Percentiles rank a stretch among this genome's conserved stretches.
Conservation (phyloP, 2,329 filamentous ascomycete genomes). For the Aspergillus pseudoterreus region DNA sequence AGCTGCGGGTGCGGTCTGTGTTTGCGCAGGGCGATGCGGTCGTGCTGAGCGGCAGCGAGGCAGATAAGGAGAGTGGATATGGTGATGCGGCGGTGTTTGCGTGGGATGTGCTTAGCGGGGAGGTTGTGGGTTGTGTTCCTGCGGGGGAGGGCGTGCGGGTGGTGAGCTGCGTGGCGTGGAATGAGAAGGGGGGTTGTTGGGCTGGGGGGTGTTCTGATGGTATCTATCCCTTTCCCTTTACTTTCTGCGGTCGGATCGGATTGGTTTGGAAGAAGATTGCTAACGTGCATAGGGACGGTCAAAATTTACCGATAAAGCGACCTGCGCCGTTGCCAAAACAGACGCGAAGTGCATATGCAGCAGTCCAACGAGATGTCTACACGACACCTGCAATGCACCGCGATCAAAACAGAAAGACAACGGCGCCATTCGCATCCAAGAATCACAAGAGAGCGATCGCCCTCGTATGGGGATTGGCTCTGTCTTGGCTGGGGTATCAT, state of each 20-base stretch:
- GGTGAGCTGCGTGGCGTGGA: constrained; percentile 46
- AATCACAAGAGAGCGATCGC: too few relatives aligned
- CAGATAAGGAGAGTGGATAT: constrained; percentile 25
- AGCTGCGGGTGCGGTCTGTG: constrained; percentile 70
- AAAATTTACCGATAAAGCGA: constrained; percentile 14
- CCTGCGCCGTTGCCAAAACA: neutral
- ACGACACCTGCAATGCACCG: too few relatives aligned
- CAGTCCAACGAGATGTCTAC: too few relatives aligned
- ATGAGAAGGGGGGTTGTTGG: constrained; percentile 38
- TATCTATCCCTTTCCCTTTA: constrained; percentile 18
- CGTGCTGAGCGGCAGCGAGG: constrained; percentile 78
- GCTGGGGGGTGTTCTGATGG: constrained; percentile 42
- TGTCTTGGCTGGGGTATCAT: too few relatives aligned
- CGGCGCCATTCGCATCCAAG: too few relatives aligned
- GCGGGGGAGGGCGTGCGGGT: constrained; percentile 39
- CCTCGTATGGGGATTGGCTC: too few relatives aligned
- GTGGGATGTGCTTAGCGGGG: constrained; percentile 80
- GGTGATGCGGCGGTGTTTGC: constrained; percentile 43
- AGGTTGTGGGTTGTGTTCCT: constrained; percentile 59
- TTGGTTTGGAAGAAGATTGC: neutral
- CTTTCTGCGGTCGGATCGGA: neutral
- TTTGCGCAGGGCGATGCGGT: constrained; percentile 73
- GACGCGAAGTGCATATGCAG: too few relatives aligned
- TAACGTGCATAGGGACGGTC: constrained; percentile 12
- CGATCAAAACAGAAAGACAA: too few relatives aligned